Conservation (phyloP, 805 yeast species). For the Hemisphaericaspora nanyangensis region DNA sequence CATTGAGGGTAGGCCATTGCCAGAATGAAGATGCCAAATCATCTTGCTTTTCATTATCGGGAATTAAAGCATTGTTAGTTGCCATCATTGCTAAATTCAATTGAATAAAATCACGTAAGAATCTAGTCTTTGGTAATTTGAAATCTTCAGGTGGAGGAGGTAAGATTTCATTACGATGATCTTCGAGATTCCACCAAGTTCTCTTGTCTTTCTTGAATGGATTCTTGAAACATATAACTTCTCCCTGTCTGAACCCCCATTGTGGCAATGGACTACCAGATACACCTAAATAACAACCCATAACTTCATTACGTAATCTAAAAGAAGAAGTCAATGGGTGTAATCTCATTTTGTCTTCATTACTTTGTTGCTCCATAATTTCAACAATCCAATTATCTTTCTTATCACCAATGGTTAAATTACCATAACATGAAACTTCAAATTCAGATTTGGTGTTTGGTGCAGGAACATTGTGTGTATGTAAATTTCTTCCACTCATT, state of each 20-base stretch:
- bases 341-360: conserved; percentile 50
- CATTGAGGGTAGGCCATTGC: conserved; percentile 75
- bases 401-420: conserved; percentile 57
- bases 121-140: conserved; percentile 69
- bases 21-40: conserved; percentile 72
- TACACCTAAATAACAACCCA: conserved; percentile 84
- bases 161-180: conserved; percentile 55
- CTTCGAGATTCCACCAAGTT: conserved; percentile 86
- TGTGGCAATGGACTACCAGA: conserved; percentile 79
- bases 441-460: conserved; percentile 52
- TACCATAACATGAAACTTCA: conserved; percentile 76
- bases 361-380: conserved; percentile 52
- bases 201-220: conserved; percentile 74
- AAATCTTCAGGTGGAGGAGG: conserved; percentile 60
- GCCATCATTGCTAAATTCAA: conserved; percentile 80
- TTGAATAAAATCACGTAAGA: conserved; percentile 66
- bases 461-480: conserved; percentile 64
- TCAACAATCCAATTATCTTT: conserved; percentile 80
- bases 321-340: conserved; percentile 85
- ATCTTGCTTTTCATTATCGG: conserved; percentile 69
- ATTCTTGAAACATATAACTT: conserved; percentile 72
- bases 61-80: conserved; percentile 75
- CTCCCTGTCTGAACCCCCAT: conserved; percentile 99
- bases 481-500: conserved; percentile 61
- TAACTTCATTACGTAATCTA: conserved; percentile 61